Evolutionary conservation across 129 eudicot genomes (phyloP), one percentile per base, ranked within the genome.

Genomic region (Artemisia tridentata): DNA sequence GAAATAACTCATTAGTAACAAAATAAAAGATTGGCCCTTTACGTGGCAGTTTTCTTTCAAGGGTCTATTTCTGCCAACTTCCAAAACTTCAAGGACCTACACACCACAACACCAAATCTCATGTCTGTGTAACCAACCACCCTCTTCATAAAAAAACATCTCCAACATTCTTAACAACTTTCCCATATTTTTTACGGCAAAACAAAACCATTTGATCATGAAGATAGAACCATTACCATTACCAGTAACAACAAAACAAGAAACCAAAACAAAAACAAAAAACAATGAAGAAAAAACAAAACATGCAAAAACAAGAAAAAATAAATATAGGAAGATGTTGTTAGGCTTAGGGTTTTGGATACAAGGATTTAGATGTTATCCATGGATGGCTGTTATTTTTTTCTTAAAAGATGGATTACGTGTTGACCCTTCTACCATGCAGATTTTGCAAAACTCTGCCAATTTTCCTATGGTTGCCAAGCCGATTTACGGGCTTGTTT

Each of bases 381-480:
- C 99, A 43, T 93, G 97, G 99, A 68, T 84, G 82, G 92, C 81
- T 2, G 96, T 93, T 6, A 80, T 54, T 31, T 93, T 87, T 74
- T 93, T 87, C 78, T 86, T 93, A 1, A 93, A 93, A 67, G 96
- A 93, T 77, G 86, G 86, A 5, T 73, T 90, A 41, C 80, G 54
- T 53, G 77, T 93, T 25, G 93, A 84, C 55, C 89, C 99, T 21
- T 90, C 96, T 1, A 80, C 96, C 41, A 66, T 93, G n/a, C 99
- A 90, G 75, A 85, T 87, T 63, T 86, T 93, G 10, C 97, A 82
- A 70, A 88, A 70, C 73, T 87, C 99, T 57, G 88, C 91, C n/a
- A 93, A 84, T 73, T 68, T 93, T 67, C 99, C 97, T 14, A 93
- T 93, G 99, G 95, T 90, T 25, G 97, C 91, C 2, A 93, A 93